These are phyloP conservation scores for Aspergillus brasiliensis DNA, from an alignment of 2,329 filamentous ascomycete genomes.

Conservation along the genomic window DNA sequence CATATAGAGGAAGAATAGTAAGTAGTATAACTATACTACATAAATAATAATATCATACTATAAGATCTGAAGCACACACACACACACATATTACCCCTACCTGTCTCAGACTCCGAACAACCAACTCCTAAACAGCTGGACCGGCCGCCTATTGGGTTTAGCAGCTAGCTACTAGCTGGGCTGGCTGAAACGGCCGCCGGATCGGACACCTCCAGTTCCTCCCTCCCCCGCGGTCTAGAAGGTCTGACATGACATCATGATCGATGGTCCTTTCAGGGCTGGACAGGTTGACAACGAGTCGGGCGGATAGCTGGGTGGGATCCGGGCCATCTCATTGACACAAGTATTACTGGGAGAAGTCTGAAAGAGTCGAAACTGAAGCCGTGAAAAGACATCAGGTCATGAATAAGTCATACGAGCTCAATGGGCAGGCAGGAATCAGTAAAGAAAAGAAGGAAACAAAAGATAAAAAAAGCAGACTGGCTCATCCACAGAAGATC, in stretches of 20 bases:
- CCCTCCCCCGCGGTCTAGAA: neutral
- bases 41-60: too few species aligned
- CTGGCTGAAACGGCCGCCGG: too few species aligned
- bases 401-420: neutral
- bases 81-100: too few species aligned
- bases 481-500: slow-evolving; percentile 12
- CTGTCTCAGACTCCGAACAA: neutral
- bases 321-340: neutral
- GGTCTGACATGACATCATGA: slow-evolving; percentile 15
- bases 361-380: neutral
- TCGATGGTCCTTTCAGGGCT: neutral
- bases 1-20: too few species aligned
- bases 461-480: neutral
- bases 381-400: slow-evolving; percentile 7
- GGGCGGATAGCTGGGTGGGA: neutral
- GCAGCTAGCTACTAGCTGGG: too few species aligned
- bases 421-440: neutral
- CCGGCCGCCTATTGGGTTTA: too few species aligned
- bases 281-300: neutral
- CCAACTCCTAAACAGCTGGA: too few species aligned
- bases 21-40: too few species aligned
- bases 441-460: too few species aligned
- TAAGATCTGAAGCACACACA: too few species aligned
- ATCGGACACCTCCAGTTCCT: neutral
- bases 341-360: neutral